Conservation (phyloP, 805 yeast genomes). For the Saccharomycopsis synnaedendra region DNA sequence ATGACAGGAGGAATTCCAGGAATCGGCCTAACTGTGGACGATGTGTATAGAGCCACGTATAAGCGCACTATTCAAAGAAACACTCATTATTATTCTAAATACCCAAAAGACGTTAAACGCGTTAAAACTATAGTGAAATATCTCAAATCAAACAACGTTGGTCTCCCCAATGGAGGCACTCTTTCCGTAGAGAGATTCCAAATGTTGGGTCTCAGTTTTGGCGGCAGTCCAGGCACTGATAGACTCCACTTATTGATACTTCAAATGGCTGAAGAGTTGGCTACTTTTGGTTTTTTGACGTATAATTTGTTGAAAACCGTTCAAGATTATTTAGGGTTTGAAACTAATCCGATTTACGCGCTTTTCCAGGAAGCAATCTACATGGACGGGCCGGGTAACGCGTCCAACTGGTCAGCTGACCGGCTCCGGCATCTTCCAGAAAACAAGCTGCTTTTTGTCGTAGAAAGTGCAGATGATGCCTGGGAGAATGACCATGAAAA, state of each 20-base stretch:
- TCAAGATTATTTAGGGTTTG: constrained; percentile 31
- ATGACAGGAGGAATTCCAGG: constrained; percentile 55
- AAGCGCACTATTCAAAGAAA: constrained; percentile 36
- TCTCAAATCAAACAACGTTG: constrained; percentile 22
- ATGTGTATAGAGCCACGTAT: constrained; percentile 39
- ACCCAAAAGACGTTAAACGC: constrained; percentile 32
- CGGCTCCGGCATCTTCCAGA: constrained; percentile 22
- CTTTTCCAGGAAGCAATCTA: constrained; percentile 50
- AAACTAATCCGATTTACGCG: constrained; percentile 43
- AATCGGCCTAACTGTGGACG: constrained; percentile 30
- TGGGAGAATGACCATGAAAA: constrained; percentile 11
- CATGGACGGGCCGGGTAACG: constrained; percentile 29
- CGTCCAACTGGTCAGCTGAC: constrained; percentile 40
- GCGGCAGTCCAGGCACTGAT: constrained; percentile 40
- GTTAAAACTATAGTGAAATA: constrained; percentile 29
- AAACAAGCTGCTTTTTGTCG: constrained; percentile 21
- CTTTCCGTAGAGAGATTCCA: constrained; percentile 42
- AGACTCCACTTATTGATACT: constrained; percentile 32
- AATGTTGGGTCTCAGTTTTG: constrained; percentile 40
- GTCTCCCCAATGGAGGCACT: constrained; percentile 39
- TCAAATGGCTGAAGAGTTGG: constrained; percentile 30
- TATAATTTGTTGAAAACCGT: constrained; percentile 26
- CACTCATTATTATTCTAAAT: constrained; percentile 33
- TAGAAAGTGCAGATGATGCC: constrained; percentile 4
- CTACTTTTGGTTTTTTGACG: constrained; percentile 26